Conservation (phyloP, 345 rosid species). For the Salix arbutifolia region DNA sequence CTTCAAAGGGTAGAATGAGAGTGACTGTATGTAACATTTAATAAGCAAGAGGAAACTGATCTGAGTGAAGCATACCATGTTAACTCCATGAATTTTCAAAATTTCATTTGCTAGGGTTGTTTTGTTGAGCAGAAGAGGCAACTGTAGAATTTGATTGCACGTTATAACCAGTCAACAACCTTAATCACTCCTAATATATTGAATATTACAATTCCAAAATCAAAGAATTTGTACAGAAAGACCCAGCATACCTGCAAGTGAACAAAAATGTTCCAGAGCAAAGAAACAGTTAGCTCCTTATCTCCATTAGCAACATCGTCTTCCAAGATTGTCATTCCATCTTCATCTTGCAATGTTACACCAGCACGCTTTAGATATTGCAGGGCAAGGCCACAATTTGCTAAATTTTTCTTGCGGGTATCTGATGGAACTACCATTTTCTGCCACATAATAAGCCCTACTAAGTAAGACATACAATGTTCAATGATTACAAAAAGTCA, state of each 20-base stretch:
- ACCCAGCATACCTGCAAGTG: constrained; percentile 65
- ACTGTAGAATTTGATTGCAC: constrained; percentile 39
- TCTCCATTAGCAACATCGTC: constrained; percentile 79
- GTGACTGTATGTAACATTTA: not conserved
- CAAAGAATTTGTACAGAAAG: not conserved
- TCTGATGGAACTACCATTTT: constrained; percentile 75
- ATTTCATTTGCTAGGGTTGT: constrained; percentile 54
- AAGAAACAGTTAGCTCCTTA: constrained; percentile 70
- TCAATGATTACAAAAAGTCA: not conserved
- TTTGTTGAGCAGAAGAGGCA: constrained; percentile 69
- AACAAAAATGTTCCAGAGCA: constrained; percentile 87
- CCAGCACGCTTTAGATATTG: constrained; percentile 63
- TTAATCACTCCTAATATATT: not conserved
- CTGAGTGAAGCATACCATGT: constrained; percentile 46
- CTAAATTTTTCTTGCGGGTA: constrained; percentile 56
- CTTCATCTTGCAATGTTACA: constrained; percentile 61
- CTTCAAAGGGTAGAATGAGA: not conserved
- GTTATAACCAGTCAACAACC: not conserved
- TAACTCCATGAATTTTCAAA: constrained; percentile 41
- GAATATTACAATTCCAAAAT: not conserved
- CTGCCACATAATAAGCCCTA: constrained; percentile 39
- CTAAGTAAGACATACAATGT: constrained; percentile 9
- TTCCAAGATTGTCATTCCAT: constrained; percentile 52
- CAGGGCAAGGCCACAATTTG: constrained; percentile 64
- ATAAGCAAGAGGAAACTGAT: constrained; percentile 2